Evolutionary conservation across 2,329 filamentous ascomycete genomes (phyloP).

Genomic region (Ophiostoma fasciatum): DNA sequence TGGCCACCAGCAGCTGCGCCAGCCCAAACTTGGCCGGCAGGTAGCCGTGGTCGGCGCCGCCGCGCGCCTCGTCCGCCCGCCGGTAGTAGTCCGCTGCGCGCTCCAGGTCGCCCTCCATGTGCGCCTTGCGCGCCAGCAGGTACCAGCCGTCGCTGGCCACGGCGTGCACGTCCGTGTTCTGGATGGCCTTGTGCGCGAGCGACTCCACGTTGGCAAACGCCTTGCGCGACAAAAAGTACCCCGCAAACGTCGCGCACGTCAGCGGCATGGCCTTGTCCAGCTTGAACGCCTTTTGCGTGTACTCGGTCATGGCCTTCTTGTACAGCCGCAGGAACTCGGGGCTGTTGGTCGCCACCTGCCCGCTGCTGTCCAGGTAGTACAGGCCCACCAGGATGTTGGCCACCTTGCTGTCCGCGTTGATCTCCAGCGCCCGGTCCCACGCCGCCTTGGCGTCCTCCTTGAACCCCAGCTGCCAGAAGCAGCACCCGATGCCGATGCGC

Average conservation of each 20-base stretch:
- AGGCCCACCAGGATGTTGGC: constrained; percentile 82
- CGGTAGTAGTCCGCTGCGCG: constrained; percentile 77
- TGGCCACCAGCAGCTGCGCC: constrained; percentile 75
- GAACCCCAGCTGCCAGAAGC: constrained; percentile 91
- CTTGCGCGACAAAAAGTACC: constrained; percentile 77
- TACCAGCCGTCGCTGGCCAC: constrained; percentile 98
- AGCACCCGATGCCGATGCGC: constrained; percentile 88
- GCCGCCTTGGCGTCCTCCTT: constrained; percentile 83
- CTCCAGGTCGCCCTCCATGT: constrained; percentile 61
- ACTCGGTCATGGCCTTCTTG: constrained; percentile 87
- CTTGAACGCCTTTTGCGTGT: constrained; percentile 88
- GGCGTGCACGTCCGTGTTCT: constrained; percentile 89
- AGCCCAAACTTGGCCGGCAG: constrained; percentile 89
- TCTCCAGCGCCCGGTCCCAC: constrained; percentile 76
- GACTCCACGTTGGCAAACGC: constrained; percentile 69
- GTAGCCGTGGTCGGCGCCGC: constrained; percentile 80
- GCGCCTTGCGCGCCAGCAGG: constrained; percentile 77
- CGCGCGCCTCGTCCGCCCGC: constrained; percentile 79
- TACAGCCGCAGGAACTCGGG: constrained; percentile 74
- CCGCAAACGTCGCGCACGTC: constrained; percentile 78
- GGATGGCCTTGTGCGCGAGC: constrained; percentile 82
- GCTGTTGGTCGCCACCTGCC: constrained; percentile 68
- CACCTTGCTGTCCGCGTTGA: constrained; percentile 71
- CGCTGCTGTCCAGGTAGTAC: constrained; percentile 78
- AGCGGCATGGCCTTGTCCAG: constrained; percentile 81